phyloP scores from a whole-genome alignment of 495 filamentous ascomycete species.

The Tuber calosporum region DNA sequence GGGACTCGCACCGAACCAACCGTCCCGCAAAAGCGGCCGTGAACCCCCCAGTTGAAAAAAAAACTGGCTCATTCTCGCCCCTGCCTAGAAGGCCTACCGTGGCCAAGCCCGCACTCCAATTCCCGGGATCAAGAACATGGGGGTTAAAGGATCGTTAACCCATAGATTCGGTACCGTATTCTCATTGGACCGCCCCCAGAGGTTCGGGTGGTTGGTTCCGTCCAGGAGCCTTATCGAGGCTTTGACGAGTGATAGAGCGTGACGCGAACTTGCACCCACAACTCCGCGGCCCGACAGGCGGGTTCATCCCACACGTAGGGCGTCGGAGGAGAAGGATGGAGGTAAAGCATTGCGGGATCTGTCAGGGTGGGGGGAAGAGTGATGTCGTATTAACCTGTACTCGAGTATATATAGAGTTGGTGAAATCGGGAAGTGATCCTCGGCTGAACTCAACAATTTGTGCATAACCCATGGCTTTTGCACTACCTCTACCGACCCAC shows the following conservation, averaged over 20 bases:
- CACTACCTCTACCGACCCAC: not conserved
- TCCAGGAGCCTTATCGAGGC: not conserved
- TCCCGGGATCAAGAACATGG: no score
- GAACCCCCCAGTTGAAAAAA: not conserved
- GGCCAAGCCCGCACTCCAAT: no score
- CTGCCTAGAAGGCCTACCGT: no score
- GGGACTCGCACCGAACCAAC: no score
- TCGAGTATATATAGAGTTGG: no score
- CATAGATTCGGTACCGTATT: no score
- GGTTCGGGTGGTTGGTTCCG: not conserved
- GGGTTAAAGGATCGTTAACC: no score
- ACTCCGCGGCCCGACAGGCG: not conserved
- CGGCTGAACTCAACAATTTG: not conserved
- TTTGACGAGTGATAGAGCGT: not conserved
- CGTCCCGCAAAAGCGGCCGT: not conserved
- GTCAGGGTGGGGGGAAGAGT: not conserved
- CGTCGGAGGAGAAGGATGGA: not conserved
- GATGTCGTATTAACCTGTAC: not conserved
- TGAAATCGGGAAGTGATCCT: not conserved
- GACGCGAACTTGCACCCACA: not conserved
- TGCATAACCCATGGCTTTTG: not conserved
- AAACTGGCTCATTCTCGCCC: not conserved
- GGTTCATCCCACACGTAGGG: not conserved
- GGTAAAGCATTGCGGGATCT: not conserved
- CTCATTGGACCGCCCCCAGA: not conserved